Percentiles rank a stretch among this genome's conserved stretches.
phyloP scores from a whole-genome alignment of 768 basidiomycete species.

The Lactarius quietus region DNA sequence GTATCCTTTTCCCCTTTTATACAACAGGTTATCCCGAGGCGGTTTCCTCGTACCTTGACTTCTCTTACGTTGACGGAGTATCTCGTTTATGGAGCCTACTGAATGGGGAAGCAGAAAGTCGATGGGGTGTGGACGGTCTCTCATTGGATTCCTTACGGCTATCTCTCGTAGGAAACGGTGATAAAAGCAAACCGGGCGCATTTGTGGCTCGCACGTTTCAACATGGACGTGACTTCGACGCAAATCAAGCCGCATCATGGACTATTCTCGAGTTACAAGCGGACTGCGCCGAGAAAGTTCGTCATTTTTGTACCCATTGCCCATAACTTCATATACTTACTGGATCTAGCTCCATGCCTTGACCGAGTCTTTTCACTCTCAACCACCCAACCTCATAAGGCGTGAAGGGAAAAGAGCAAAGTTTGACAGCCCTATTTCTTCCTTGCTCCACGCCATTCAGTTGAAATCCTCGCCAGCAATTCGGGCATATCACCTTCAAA shows the following conservation, averaged over 20 bases:
- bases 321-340: constrained; percentile 9
- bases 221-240: constrained; percentile 69
- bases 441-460: constrained; percentile 51
- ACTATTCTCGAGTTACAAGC: constrained; percentile 74
- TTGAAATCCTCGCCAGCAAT: constrained; percentile 33
- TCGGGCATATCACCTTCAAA: constrained; percentile 59
- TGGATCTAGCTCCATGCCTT: constrained; percentile 53
- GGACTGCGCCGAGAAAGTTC: constrained; percentile 68
- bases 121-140: constrained; percentile 63
- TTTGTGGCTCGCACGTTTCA: constrained; percentile 68
- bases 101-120: constrained; percentile 57
- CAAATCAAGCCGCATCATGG: constrained; percentile 73
- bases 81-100: constrained; percentile 53
- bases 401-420: constrained; percentile 48
- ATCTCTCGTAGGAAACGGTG: constrained; percentile 35
- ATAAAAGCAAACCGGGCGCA: constrained; percentile 32
- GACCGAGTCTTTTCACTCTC: constrained; percentile 51
- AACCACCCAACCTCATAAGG: constrained; percentile 34
- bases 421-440: constrained; percentile 55
- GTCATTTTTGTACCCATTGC: constrained; percentile 19
- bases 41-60: constrained; percentile 30
- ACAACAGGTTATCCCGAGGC: constrained; percentile 33
- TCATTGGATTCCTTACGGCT: constrained; percentile 64
- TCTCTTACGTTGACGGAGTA: constrained; percentile 47
- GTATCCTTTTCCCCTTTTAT: constrained; percentile 69